phyloP scores from a whole-genome alignment of 1,284 basidiomycete genomes.

The Ceratobasidium sp. region DNA sequence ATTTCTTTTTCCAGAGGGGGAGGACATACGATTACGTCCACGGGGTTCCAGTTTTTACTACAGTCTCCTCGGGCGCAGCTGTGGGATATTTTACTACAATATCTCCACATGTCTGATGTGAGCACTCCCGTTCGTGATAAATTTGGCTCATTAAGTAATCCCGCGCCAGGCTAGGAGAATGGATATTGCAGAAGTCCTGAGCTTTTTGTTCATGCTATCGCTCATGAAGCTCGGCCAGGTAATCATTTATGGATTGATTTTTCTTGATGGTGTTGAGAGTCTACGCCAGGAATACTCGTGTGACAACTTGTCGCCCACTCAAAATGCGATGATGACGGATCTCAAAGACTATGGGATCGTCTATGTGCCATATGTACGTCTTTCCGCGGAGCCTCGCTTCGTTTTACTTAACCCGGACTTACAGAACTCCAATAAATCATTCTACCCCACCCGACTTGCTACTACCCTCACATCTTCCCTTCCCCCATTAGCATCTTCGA shows the following conservation, averaged over 20 bases:
- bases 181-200: constrained; percentile 94
- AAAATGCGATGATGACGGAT: constrained; percentile 90
- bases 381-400: not conserved
- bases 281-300: constrained; percentile 85
- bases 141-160: constrained; percentile 2
- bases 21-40: constrained; percentile 85
- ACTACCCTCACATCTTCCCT: constrained; percentile 89
- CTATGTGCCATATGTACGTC: constrained; percentile 76
- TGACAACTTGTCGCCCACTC: constrained; percentile 81
- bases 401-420: not conserved
- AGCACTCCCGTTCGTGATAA: constrained; percentile 50
- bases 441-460: constrained; percentile 96
- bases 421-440: constrained; percentile 64
- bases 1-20: constrained; percentile 52
- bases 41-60: constrained; percentile 96
- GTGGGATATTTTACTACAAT: constrained; percentile 96
- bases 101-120: constrained; percentile 85
- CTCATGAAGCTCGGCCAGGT: constrained; percentile 92
- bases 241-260: constrained; percentile 53
- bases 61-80: constrained; percentile 97
- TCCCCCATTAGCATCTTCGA: constrained; percentile 71
- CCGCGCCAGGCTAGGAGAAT: constrained; percentile 77
- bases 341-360: constrained; percentile 95
- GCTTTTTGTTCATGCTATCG: constrained; percentile 95
- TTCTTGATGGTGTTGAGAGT: not conserved